These are phyloP conservation scores for Alternaria longipes DNA, from an alignment of 2,329 filamentous ascomycete genomes.

Conservation along the genomic window DNA sequence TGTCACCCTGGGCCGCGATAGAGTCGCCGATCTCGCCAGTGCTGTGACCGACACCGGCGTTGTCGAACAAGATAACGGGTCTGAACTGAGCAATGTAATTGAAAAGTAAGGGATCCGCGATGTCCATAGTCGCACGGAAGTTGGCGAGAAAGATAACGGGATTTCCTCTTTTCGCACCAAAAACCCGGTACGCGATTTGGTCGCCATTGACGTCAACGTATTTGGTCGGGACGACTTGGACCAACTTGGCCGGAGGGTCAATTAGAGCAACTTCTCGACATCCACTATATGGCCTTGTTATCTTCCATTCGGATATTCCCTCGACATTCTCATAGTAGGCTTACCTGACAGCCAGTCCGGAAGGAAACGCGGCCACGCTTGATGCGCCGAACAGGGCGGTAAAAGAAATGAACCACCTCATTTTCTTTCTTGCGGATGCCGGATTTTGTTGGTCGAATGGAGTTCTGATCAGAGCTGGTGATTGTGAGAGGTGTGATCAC, in stretches of 20 bases:
- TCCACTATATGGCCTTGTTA: too few relatives aligned
- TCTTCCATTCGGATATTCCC: too few relatives aligned
- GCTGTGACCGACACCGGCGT: slow-evolving; percentile 59
- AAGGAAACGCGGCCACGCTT: too few relatives aligned
- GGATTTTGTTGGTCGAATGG: too few relatives aligned
- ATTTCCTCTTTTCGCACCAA: slow-evolving; percentile 18
- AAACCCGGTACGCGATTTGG: slow-evolving; percentile 30
- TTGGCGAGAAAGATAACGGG: slow-evolving; percentile 34
- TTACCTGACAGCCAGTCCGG: too few relatives aligned
- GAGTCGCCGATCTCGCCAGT: slow-evolving; percentile 56
- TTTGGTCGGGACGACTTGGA: slow-evolving; percentile 18
- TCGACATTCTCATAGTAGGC: too few relatives aligned
- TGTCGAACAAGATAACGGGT: slow-evolving; percentile 59
- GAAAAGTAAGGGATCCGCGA: slow-evolving; percentile 48
- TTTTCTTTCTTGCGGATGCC: too few relatives aligned
- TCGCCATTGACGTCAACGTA: slow-evolving; percentile 20
- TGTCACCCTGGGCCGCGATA: slow-evolving; percentile 48
- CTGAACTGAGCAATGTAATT: slow-evolving; percentile 56
- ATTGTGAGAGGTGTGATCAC: too few relatives aligned
- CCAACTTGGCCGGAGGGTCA: background rate
- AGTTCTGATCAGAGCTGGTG: too few relatives aligned
- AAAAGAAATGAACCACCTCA: too few relatives aligned
- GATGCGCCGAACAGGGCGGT: too few relatives aligned
- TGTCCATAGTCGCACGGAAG: slow-evolving; percentile 36
- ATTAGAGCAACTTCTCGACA: too few relatives aligned